Evolutionary conservation across 1,284 basidiomycete species (phyloP), one percentile per base, ranked within the genome.

Genomic region (Trichosporon asahii): DNA sequence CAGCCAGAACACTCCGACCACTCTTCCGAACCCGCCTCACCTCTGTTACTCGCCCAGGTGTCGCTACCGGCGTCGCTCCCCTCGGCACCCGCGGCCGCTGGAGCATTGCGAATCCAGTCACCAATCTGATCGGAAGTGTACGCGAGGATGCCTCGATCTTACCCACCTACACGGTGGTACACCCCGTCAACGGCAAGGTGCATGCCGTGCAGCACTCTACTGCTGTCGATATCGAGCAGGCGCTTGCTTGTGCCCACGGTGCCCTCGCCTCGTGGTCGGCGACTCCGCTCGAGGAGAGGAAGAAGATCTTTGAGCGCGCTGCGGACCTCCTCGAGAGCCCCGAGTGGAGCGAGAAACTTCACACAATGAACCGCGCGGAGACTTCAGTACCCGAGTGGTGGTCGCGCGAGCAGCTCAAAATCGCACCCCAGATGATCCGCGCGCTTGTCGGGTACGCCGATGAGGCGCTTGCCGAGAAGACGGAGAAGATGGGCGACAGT

Each of bases 361-460:
- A 57, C 35, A 66, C 67, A 1, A 60, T 69, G 23, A 75, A 76
- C 68, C 21, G 60, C 5, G 35, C 29, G 11, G 76, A 76, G 65
- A 74, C 73, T 27, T 60, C 60, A 15, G 55, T 66, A 3, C 61
- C 66, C 1, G 63, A 61, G 2, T 72, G 61, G 44, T 76, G 76
- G 76, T 66, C 73, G 0, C 15, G 40, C 6, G 68, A 68, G 21
- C 76, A 75, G 68, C 33, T 72, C 14, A 31, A 40, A 25, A 21
- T 61, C 8, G 57, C 57, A 12, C 25, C 31, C 21, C 8, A 37
- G 14, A 46, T 55, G 9, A 66, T 66, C 5, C 53, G 60, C 2
- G 64, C 68, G 27, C 69, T 75, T 0, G 70, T 67, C 0, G 68
- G 6, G 1, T 35, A 8, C 1, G 72, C 74, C 12, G 66, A 68